These are phyloP conservation scores for Ascocoryne sarcoides DNA, from an alignment of 2,329 filamentous ascomycete species.

Conservation along the genomic window DNA sequence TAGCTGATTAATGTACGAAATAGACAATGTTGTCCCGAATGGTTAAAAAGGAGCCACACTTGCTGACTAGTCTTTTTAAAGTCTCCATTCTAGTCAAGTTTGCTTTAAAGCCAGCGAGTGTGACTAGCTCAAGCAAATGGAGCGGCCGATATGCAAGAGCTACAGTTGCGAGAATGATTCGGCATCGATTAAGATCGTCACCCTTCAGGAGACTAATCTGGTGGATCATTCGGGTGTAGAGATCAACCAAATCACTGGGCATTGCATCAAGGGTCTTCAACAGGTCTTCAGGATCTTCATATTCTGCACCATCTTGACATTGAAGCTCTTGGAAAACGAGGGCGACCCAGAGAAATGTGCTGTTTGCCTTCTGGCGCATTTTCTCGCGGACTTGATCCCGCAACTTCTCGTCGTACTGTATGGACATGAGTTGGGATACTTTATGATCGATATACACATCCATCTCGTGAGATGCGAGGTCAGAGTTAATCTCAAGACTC, in stretches of 20 bases:
- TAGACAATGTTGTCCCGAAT: conserved; percentile 21
- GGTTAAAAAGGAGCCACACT: conserved; percentile 30
- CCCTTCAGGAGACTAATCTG: conserved; percentile 17
- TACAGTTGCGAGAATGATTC: conserved; percentile 12
- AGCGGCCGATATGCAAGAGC: conserved; percentile 20
- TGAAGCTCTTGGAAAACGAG: conserved; percentile 28
- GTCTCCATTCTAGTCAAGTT: conserved; percentile 26
- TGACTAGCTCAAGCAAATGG: conserved; percentile 15
- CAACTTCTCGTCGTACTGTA: conserved; percentile 2
- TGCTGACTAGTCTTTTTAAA: conserved; percentile 24
- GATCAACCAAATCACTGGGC: conserved; percentile 18
- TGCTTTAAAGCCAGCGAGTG: conserved; percentile 10
- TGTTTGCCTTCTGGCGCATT: conserved; percentile 27
- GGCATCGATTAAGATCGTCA: conserved; percentile 12
- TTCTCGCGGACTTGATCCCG: conserved; percentile 1
- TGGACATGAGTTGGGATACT: conserved; percentile 4
- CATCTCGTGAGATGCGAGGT: conserved; percentile 30
- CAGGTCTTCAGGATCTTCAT: conserved; percentile 13
- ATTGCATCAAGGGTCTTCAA: conserved; percentile 15
- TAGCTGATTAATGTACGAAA: conserved; percentile 28
- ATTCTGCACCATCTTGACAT: too few species aligned
- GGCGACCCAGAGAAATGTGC: conserved; percentile 38
- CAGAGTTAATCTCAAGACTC: conserved; percentile 29
- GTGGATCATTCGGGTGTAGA: conserved; percentile 25
- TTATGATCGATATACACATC: conserved; percentile 15